Evolutionary conservation across 345 rosid genomes (phyloP).

Genomic region (Cochlearia excelsa): DNA sequence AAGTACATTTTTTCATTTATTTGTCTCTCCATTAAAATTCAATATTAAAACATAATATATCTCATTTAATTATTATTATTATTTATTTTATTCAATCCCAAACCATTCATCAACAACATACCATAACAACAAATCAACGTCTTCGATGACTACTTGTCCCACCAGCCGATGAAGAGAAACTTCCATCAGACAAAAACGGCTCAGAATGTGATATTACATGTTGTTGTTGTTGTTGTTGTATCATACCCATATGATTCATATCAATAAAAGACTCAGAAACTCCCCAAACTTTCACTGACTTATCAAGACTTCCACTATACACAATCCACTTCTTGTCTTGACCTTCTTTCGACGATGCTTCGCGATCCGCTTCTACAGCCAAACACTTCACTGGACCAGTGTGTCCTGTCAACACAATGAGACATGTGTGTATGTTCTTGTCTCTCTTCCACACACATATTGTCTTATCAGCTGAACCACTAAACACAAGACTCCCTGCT

Average conservation of each 20-base stretch:
- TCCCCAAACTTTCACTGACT: slow-evolving; percentile 93
- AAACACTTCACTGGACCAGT: slow-evolving; percentile 88
- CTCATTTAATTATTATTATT: no score
- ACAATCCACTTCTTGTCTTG: slow-evolving; percentile 64
- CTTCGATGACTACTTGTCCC: slow-evolving; percentile 38
- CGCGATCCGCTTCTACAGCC: slow-evolving; percentile 69
- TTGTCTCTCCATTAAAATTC: no score
- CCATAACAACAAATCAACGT: slow-evolving; percentile 11
- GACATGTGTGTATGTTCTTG: slow-evolving; percentile 62
- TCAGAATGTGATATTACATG: slow-evolving; percentile 34
- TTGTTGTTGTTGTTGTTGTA: slow-evolving; percentile 35
- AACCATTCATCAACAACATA: no score
- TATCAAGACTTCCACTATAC: slow-evolving; percentile 90
- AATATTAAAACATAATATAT: no score
- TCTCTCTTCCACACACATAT: slow-evolving; percentile 91
- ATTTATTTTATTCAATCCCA: no score
- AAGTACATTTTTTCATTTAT: no score
- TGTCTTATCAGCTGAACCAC: slow-evolving; percentile 95
- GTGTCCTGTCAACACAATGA: slow-evolving; percentile 86
- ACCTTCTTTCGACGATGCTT: slow-evolving; percentile 27
- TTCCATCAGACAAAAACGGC: slow-evolving; percentile 40
- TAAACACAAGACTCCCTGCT: slow-evolving; percentile 70
- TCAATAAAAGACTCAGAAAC: slow-evolving; percentile 64
- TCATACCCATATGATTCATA: slow-evolving; percentile 39
- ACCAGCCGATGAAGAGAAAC: slow-evolving; percentile 35